Evolutionary conservation across 1,139 yeast species (phyloP), one percentile per base, ranked within the genome.

Genomic region (Suhomyces atakaporum): DNA sequence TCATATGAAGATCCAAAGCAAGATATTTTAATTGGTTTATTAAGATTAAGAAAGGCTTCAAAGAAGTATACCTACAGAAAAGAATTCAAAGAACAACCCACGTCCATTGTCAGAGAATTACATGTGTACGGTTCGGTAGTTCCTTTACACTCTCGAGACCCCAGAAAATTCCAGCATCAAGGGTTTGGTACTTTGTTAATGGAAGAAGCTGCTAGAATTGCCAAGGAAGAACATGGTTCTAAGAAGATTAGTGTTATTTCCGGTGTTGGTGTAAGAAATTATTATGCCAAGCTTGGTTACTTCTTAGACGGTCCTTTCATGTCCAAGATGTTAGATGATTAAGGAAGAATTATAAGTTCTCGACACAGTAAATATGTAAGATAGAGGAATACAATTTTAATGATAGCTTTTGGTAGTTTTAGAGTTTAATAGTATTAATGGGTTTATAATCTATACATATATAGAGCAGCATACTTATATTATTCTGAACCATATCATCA

Each of bases 101-200:
- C 97, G 0, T 88, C 97, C 4, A 80, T 92, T 41, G 97, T 92
- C 19, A 78, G 99, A 59, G 99, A 92, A 61, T 72, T 92, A 48
- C 99, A 92, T 54, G 99, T 92, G 18, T 92, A 92, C 54, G 99
- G 99, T 7, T 86, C 96, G 3, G 97, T 90, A 18, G 99, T 92
- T 22, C 98, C 99, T 2, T 67, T 92, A 45, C 98, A 94, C 60
- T 85, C 95, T n/a, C 77, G 97, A 51, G 98, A 92, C 62, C 98
- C 98, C 35, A 77, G 96, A 54, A 92, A 92, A 62, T 92, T 92
- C 69, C 99, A 92, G 69, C 99, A 92, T 69, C 98, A 94, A 73
- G 99, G 99, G 13, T 92, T 92, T 58, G 99, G 99, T 44, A 90
- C 98, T 2, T 72, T 92, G 52, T 66, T 92, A 39, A 92, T 92